Percentiles rank a stretch among this genome's conserved stretches.
These are phyloP conservation scores for Daedaleopsis nitida DNA, from an alignment of 768 basidiomycete species.

Conservation along the genomic window DNA sequence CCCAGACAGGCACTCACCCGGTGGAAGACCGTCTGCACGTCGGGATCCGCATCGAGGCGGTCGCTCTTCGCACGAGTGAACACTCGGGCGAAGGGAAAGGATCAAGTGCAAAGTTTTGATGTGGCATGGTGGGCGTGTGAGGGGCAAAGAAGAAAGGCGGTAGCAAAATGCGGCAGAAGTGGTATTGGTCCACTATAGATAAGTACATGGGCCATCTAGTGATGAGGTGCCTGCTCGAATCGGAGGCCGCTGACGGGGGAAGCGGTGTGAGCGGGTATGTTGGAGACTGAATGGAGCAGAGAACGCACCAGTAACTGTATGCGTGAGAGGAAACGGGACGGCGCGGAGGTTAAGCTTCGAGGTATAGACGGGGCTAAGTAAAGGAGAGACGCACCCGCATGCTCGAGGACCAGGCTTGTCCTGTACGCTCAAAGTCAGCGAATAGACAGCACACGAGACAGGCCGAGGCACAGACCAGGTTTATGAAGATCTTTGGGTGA, in stretches of 20 bases:
- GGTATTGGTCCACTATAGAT: slow-evolving; percentile 9
- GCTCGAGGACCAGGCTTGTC: slow-evolving; percentile 86
- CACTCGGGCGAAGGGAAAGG: not conserved
- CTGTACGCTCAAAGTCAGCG: slow-evolving; percentile 38
- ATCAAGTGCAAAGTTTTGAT: not conserved
- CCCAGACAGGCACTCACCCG: not conserved
- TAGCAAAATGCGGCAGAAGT: not conserved
- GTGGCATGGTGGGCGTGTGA: not conserved
- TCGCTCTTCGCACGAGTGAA: not conserved
- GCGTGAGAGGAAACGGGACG: not conserved
- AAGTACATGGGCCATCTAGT: slow-evolving; percentile 31
- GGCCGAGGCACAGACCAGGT: slow-evolving; percentile 62
- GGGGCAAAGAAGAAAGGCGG: not conserved
- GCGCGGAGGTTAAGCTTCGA: slow-evolving; percentile 13
- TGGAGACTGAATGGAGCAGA: not conserved
- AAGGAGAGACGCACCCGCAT: slow-evolving; percentile 75
- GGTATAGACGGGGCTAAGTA: slow-evolving; percentile 11
- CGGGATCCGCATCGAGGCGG: not conserved
- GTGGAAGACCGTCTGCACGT: not conserved
- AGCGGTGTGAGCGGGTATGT: not conserved
- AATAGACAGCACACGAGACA: not conserved
- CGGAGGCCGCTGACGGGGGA: slow-evolving; percentile 69
- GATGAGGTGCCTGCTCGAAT: slow-evolving; percentile 84
- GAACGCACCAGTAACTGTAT: slow-evolving; percentile 39
- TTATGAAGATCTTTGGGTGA: slow-evolving; percentile 96